Evolutionary conservation across 2,329 filamentous ascomycete species (phyloP).

Genomic region (Sporothrix globosa): DNA sequence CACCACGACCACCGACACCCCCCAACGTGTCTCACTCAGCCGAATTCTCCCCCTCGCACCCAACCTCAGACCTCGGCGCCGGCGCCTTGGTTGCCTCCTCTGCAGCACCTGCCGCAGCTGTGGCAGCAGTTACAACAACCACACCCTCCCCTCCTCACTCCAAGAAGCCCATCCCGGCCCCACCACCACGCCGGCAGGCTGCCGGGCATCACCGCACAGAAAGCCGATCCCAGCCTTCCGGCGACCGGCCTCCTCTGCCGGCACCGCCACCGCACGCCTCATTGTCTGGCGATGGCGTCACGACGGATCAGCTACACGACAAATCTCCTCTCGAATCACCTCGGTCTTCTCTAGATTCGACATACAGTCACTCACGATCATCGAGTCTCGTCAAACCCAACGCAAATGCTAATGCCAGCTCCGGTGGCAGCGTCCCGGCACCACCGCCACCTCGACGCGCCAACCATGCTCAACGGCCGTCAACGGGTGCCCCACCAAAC

Average conservation of each 20-base stretch:
- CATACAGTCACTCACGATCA: conserved; percentile 51
- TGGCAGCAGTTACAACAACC: neutral
- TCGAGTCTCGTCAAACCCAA: conserved; percentile 39
- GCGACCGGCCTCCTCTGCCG: conserved; percentile 14
- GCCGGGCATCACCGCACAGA: conserved; percentile 50
- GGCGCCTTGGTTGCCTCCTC: conserved; percentile 22
- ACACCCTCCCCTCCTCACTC: neutral
- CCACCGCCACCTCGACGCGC: conserved; percentile 61
- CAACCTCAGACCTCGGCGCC: conserved; percentile 12
- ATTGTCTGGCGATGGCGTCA: conserved; percentile 41
- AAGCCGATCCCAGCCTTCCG: conserved; percentile 40
- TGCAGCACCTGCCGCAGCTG: neutral
- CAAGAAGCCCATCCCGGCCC: conserved; percentile 46
- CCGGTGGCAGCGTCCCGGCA: conserved; percentile 46
- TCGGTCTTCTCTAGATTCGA: conserved; percentile 57
- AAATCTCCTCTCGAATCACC: conserved; percentile 41
- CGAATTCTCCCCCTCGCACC: conserved; percentile 32
- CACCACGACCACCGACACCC: conserved; percentile 48
- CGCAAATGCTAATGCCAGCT: conserved; percentile 40
- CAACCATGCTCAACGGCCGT: conserved; percentile 45
- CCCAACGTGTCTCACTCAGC: conserved; percentile 44
- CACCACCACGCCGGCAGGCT: conserved; percentile 57
- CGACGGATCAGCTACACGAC: conserved; percentile 32
- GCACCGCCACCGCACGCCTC: conserved; percentile 30
- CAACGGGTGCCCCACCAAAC: conserved; percentile 27